Conservation (phyloP, 2,329 filamentous ascomycete genomes). For the Chaetothyriales sp. region DNA sequence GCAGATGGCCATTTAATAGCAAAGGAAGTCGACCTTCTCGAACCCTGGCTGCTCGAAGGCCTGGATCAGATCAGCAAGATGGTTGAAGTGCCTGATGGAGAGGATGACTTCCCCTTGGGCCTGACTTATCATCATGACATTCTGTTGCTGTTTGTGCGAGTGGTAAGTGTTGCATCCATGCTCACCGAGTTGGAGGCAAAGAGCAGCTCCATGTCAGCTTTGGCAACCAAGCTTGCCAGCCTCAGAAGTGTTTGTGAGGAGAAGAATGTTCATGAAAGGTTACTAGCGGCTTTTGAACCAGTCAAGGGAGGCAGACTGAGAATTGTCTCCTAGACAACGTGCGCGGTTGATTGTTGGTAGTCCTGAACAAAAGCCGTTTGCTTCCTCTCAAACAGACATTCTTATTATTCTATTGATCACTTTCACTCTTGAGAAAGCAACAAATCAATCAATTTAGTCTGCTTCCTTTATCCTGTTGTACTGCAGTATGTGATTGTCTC, state of each 20-base stretch:
- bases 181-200: constrained; percentile 17
- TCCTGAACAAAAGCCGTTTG: too few species aligned
- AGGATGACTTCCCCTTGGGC: constrained; percentile 34
- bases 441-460: neutral
- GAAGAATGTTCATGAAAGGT: neutral
- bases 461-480: neutral
- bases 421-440: neutral
- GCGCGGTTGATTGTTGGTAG: neutral
- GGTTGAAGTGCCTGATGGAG: constrained; percentile 22
- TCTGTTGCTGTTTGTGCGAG: constrained; percentile 36
- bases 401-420: too few species aligned
- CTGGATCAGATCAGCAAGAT: constrained; percentile 21
- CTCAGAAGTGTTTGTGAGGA: neutral
- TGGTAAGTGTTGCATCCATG: constrained; percentile 25
- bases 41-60: constrained; percentile 37
- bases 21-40: constrained; percentile 9
- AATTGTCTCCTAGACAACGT: neutral
- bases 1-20: neutral
- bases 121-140: constrained; percentile 55
- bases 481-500: neutral
- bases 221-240: neutral
- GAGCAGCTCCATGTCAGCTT: neutral
- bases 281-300: neutral
- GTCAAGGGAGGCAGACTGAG: neutral
- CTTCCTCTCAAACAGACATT: too few species aligned